Base-by-base conservation (phyloP, 1,284 basidiomycete species). In the Mycosarcoma mackinlayi region DNA sequence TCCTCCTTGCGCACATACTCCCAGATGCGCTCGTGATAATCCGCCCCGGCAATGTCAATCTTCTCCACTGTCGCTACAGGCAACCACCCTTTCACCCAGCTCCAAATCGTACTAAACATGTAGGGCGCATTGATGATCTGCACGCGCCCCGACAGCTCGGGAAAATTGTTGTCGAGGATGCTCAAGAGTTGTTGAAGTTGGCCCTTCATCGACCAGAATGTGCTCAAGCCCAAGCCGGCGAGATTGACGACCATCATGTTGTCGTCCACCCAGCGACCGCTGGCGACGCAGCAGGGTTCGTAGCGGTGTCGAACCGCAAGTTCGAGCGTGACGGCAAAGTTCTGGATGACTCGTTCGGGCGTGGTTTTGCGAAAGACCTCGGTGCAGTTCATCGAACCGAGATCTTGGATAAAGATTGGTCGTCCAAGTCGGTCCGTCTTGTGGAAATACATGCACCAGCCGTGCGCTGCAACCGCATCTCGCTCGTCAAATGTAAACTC, bases 371-470 rank as follows among this genome's bases (percentile, higher is more conserved):
- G 37, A 34, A 81, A 78, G 1, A 82, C 65, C 8, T 55, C 46
- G 35, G 64, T 63, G 4, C 63, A 34, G 25, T 81, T 67, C 58
- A 82, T 61, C 41, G 73, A 63, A 37, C 73, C 71, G 24, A 82
- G 48, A 46, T 80, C 78, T 58, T 82, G 80, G 34, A 81, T 66
- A 41, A 82, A 82, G 34, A 82, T 78, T 6, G 80, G 80, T 3
- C 80, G 64, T 10, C 79, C 77, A 1, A 77, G 51, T 33, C 58
- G 54, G 56, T 82, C 80, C 10, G 61, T 70, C 37, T 74, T 73
- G 74, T 82, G 80, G 41, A 81, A 82, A 54, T 82, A 82, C 80
- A 82, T 82, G 40, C 73, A 63, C 80, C 80, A 82, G 14, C 80
- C 80, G 18, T 62, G 45, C 6, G 57, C 27, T 0, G 78, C 79